Base-by-base conservation (phyloP, 352 stramenopile species). In the Elongisporangium prolatum region DNA sequence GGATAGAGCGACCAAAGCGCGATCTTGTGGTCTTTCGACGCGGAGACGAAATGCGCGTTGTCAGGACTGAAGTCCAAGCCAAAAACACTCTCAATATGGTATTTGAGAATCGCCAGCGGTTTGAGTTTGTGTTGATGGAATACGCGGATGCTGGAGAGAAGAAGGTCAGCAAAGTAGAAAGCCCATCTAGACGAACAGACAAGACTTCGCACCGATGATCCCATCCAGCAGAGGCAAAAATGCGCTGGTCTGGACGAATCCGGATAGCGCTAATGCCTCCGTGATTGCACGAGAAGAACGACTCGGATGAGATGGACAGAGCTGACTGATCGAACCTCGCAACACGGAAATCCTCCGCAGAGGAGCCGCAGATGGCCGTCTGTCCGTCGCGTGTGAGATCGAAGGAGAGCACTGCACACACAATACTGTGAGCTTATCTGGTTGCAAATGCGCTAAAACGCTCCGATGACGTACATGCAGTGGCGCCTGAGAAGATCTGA, bases 211-310 rank as follows among this genome's bases (percentile, higher is more conserved):
- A 78, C 72, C 77, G 67, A 68, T 91, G 75, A 55, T 94, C 85
- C 82, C 85, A 92, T 0, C 85, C 85, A 34, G 78, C 83, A 9
- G 80, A 89, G 16, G 80, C 85, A 62, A 93, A 85, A 58, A 94
- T 86, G 50, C 85, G 82, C 59, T 90, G 71, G 62, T 94, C 85
- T 1, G 50, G 49, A 6, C 85, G 79, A 62, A 90, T 85, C 40
- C 77, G 71, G 25, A 94, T 66, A 40, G 66, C 75, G 44, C 78
- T 88, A 56, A 91, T 86, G 5, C 84, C 84, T 16, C 75, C 81
- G 56, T 85, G 69, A 10, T 73, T 70, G 24, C 75, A 78, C 38
- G 59, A 71, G 63, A 89, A 91, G 55, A 90, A 88, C 1, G 78
- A 59, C 14, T 59, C 61, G 3, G 58, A 53, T 1, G 65, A 78